Conservation (phyloP, 192 early-diverging fungal genomes). For the Coemansia sp. region DNA sequence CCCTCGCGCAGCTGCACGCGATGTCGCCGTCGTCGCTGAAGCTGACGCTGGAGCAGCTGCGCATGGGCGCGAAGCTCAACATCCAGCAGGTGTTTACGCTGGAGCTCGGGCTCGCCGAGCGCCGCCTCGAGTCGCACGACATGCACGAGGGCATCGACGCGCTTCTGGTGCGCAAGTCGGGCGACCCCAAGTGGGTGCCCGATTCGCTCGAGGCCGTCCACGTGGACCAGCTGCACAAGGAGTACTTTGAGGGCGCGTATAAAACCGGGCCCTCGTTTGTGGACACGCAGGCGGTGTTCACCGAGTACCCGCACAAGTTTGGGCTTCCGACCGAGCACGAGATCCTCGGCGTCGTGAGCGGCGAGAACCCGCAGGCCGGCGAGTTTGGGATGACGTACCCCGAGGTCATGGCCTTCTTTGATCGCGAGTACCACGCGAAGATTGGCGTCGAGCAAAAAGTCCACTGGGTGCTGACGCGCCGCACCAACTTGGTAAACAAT, state of each 20-base stretch:
- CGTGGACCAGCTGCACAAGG: conserved; percentile 47
- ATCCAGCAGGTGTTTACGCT: conserved; percentile 82
- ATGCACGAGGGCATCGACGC: conserved; percentile 88
- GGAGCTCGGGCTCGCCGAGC: conserved; percentile 81
- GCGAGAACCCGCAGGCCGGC: conserved; percentile 64
- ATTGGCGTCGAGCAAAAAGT: conserved; percentile 63
- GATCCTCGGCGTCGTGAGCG: conserved; percentile 61
- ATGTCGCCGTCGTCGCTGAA: conserved; percentile 89
- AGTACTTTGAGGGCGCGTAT: conserved; percentile 56
- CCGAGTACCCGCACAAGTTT: conserved; percentile 62
- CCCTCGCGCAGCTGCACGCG: conserved; percentile 58
- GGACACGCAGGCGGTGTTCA: conserved; percentile 35
- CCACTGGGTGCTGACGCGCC: conserved; percentile 8
- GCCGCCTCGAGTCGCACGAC: conserved; percentile 74
- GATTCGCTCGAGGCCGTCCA: conserved; percentile 53
- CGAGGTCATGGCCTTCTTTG: conserved; percentile 63
- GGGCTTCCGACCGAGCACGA: conserved; percentile 68
- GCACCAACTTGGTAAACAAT: background rate
- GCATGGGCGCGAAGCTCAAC: conserved; percentile 61
- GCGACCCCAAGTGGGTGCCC: conserved; percentile 71
- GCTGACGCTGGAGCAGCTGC: conserved; percentile 82
- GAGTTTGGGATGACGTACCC: conserved; percentile 52
- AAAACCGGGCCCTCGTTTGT: conserved; percentile 33
- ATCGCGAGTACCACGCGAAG: conserved; percentile 59
- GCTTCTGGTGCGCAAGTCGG: conserved; percentile 67